Evolutionary conservation across 257 asterid genomes (phyloP), one percentile per base, ranked within the genome.

Genomic region (Leptodermis oblonga): DNA sequence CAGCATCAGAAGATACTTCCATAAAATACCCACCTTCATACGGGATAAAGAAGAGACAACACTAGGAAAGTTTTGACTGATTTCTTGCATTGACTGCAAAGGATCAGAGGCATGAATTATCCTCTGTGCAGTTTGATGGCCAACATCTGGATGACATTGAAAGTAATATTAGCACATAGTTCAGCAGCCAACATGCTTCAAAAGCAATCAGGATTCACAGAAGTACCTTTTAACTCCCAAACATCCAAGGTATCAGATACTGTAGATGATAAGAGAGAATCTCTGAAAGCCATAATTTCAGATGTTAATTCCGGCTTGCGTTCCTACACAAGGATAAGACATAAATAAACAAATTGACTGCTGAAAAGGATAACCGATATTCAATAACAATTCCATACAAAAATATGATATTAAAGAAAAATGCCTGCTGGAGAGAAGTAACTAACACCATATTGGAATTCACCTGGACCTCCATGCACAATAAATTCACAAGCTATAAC

Each of bases 111-210:
- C 96, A 62, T 87, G 97, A 81, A 94, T 87, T 46, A 94, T 94
- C 82, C 96, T 85, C 85, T 94, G 99, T 48, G 97, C 95, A 73
- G 99, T 91, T 86, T 94, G 99, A 82, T 94, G 99, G 65, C 99
- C 99, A 70, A 91, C 76, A 81, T 94, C 99, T 94, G 92, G 39
- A 67, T 30, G 71, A 65, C 55, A 75, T 60, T 70, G 71, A 42
- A 53, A 46, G 75, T 62, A 20, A 68, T 71, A 34, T 65, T 63
- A 42, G 51, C 25, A 23, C 20, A 28, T 12, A 46, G 31, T 31
- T 63, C 56, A 43, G 33, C 39, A 56, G 5, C 62, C 77, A 33
- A n/a, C 22, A 13, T 31, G 3, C 17, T 63, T 46, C 39, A 30
- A 64, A 46, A 46, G 75, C 28, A 66, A 67, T 45, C 65, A 22